phyloP scores from a whole-genome alignment of 148 eudicot species.

The Persicaria maculosa region DNA sequence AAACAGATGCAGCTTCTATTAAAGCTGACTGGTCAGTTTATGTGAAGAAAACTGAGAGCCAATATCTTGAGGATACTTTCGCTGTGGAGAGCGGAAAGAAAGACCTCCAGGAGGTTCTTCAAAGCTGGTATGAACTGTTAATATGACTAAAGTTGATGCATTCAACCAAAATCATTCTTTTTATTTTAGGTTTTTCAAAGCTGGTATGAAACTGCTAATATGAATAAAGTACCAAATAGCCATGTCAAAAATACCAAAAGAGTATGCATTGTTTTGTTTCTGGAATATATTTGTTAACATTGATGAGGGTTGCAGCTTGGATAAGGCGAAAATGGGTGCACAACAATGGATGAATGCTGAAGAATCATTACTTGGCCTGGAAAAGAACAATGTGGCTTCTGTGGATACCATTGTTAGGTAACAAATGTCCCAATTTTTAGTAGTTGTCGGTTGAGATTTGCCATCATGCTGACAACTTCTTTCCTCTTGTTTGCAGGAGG shows the following conservation, averaged over 20 bases:
- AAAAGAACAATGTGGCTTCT: constrained; percentile 77
- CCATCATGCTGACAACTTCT: not conserved
- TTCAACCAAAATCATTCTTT: not conserved
- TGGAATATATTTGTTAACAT: not conserved
- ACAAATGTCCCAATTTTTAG: no score
- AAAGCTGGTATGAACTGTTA: constrained; percentile 51
- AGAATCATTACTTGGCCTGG: constrained; percentile 68
- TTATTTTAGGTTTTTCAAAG: no score
- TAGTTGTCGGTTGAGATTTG: not conserved
- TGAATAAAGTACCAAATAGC: no score
- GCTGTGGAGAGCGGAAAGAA: constrained; percentile 80
- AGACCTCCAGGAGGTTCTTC: constrained; percentile 59
- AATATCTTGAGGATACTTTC: constrained; percentile 65
- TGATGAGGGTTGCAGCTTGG: constrained; percentile 43
- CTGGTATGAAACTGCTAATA: no score
- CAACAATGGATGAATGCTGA: constrained; percentile 89
- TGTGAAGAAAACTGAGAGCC: constrained; percentile 62
- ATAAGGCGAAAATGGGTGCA: constrained; percentile 66
- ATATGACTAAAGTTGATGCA: not conserved
- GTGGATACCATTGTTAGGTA: constrained; percentile 75
- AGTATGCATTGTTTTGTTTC: no score
- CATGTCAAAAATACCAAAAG: no score
- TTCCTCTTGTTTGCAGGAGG: constrained; percentile 27
- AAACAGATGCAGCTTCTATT: constrained; percentile 50
- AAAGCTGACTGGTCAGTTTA: constrained; percentile 68